A percentile compares a stretch with the other conserved stretches of the same genome.
Conservation (phyloP, 1,284 basidiomycete genomes). For the Austroboletus rostrupii region DNA sequence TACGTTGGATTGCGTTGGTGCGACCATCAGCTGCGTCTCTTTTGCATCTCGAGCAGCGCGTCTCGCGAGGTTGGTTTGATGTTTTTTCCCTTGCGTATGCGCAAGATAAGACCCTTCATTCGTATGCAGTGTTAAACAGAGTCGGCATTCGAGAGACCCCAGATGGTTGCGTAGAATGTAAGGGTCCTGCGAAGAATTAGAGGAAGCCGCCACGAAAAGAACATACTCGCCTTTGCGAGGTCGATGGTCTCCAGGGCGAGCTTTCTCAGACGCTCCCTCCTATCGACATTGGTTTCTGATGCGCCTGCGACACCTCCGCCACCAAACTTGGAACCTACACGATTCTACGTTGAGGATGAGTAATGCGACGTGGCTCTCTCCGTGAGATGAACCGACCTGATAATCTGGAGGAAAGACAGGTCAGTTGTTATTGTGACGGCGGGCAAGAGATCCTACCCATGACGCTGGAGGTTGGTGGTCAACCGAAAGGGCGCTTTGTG, state of each 20-base stretch:
- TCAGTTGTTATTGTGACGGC: constrained; percentile 2
- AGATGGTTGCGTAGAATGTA: constrained; percentile 99
- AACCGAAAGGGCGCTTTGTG: neutral
- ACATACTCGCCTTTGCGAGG: constrained; percentile 71
- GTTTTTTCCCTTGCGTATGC: constrained; percentile 99
- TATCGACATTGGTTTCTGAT: constrained; percentile 92
- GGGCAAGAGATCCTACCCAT: constrained; percentile 22
- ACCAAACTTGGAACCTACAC: constrained; percentile 93
- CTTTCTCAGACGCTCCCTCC: constrained; percentile 91
- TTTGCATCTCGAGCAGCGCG: constrained; percentile 95
- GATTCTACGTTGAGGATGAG: constrained; percentile 57
- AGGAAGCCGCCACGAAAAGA: neutral
- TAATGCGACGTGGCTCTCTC: neutral
- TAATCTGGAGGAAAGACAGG: constrained; percentile 34
- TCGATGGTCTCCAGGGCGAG: constrained; percentile 96
- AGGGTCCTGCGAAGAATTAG: constrained; percentile 66
- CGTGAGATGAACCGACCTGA: constrained; percentile 33
- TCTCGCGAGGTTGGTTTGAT: constrained; percentile 96
- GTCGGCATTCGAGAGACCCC: constrained; percentile 94
- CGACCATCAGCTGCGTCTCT: constrained; percentile 83
- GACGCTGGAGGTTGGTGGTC: neutral
- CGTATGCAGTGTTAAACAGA: constrained; percentile 96
- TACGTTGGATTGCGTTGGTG: constrained; percentile 69
- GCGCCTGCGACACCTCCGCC: constrained; percentile 92
- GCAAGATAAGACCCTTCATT: constrained; percentile 99